phyloP scores from a whole-genome alignment of 2,329 filamentous ascomycete species.

The Acephala macrosclerotiorum region DNA sequence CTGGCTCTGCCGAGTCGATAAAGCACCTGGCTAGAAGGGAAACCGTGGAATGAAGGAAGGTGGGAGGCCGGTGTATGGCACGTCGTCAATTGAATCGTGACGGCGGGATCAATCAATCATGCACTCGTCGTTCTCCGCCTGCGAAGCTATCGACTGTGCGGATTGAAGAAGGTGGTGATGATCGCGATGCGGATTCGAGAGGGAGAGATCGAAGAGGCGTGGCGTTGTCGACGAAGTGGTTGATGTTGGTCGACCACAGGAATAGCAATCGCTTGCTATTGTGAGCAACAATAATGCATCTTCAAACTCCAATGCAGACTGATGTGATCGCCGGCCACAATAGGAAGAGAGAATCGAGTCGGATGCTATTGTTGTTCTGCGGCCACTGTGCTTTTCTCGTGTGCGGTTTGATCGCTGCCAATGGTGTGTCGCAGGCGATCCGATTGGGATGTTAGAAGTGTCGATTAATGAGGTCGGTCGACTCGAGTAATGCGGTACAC shows the following conservation, averaged over 20 bases:
- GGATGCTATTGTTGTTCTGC: conserved; percentile 17
- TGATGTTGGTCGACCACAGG: conserved; percentile 3
- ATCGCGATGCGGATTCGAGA: conserved; percentile 8
- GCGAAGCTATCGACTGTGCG: conserved; percentile 31
- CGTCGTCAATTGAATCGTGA: conserved; percentile 10
- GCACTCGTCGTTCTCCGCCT: conserved; percentile 33
- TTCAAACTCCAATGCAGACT: conserved; percentile 9
- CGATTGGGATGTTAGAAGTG: conserved; percentile 17
- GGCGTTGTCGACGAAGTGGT: conserved; percentile 7
- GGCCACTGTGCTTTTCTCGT: conserved; percentile 21
- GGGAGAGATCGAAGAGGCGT: conserved; percentile 14
- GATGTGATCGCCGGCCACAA: conserved; percentile 5
- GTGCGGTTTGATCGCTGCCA: conserved; percentile 31
- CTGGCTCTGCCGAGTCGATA: conserved; percentile 28
- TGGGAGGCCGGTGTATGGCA: conserved; percentile 16
- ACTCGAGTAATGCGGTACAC: conserved; percentile 5
- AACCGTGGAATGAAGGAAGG: conserved; percentile 15
- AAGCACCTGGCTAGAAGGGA: conserved; percentile 31
- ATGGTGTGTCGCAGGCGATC: conserved; percentile 27
- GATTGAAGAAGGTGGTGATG: conserved; percentile 17
- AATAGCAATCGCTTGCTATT: conserved; percentile 31
- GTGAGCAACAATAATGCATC: conserved; percentile 24
- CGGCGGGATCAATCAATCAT: conserved; percentile 19
- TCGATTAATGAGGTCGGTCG: conserved; percentile 15
- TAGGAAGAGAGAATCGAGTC: neutral